phyloP scores from a whole-genome alignment of 78 protist genomes.

The Tieghemostelium lacteum region DNA sequence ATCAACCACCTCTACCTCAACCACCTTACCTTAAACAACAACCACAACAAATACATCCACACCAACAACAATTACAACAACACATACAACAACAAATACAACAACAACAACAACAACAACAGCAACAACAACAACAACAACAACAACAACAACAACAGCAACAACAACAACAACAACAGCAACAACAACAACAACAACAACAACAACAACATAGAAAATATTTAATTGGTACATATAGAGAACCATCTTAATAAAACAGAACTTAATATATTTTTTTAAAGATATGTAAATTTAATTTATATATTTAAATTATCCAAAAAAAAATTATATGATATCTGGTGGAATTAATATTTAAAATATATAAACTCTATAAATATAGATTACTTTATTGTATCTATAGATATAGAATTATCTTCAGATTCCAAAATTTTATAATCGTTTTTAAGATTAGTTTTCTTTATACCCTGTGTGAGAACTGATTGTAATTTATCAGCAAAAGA shows the following conservation, averaged over 20 bases:
- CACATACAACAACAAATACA: slow-evolving; percentile 11
- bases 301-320: too few species aligned
- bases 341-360: too few species aligned
- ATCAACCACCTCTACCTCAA: too few species aligned
- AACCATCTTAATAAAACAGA: too few species aligned
- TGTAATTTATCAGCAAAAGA: not conserved
- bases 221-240: slow-evolving; percentile 36
- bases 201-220: slow-evolving; percentile 10
- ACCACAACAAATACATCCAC: slow-evolving; percentile 6
- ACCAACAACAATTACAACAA: slow-evolving; percentile 5
- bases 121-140: too few species aligned
- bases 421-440: not conserved
- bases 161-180: slow-evolving; percentile 39
- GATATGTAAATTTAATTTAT: too few species aligned
- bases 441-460: not conserved
- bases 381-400: not conserved
- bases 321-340: too few species aligned
- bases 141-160: slow-evolving; percentile 36
- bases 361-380: slow-evolving; percentile 2
- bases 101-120: not conserved
- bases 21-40: too few species aligned
- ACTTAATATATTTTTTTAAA: too few species aligned
- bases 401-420: too few species aligned
- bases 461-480: not conserved
- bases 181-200: not conserved